Conservation (phyloP, 2,329 filamentous ascomycete genomes). For the Magnaporthiopsis poae region DNA sequence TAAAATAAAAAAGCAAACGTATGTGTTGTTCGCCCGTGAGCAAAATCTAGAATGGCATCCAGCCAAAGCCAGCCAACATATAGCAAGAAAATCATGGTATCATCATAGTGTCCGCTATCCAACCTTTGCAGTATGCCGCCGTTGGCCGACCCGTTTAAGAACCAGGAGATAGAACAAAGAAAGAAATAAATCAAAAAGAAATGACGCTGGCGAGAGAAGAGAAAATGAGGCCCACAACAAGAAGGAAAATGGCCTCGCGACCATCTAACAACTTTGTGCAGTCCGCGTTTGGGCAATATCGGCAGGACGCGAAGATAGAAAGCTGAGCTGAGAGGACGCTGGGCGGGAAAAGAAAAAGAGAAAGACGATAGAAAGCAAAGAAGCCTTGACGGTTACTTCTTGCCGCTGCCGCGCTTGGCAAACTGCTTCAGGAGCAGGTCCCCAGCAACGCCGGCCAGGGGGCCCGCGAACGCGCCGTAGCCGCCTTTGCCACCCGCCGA, state of each 20-base stretch:
- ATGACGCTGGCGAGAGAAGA: background rate
- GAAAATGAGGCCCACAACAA: background rate
- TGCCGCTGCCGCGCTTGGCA: slow-evolving; percentile 3
- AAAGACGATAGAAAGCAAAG: background rate
- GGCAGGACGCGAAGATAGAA: background rate
- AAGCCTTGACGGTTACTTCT: background rate
- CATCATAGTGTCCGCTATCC: background rate
- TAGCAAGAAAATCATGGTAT: background rate
- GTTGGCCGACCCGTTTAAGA: background rate
- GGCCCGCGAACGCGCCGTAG: background rate
- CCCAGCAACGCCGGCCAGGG: slow-evolving; percentile 1
- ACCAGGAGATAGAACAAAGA: background rate
- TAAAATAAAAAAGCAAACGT: background rate
- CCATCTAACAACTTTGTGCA: background rate
- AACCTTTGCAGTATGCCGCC: background rate
- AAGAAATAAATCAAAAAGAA: background rate
- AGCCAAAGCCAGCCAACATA: background rate
- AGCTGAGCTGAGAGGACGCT: background rate
- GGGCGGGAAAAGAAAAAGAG: background rate
- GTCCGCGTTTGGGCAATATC: background rate
- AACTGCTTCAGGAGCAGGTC: slow-evolving; percentile 5
- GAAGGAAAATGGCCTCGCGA: background rate
- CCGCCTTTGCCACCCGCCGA: background rate
- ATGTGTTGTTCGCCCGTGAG: background rate
- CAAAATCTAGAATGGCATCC: background rate